phyloP scores from a whole-genome alignment of 2,329 filamentous ascomycete genomes.

The Colletotrichum acutatum region DNA sequence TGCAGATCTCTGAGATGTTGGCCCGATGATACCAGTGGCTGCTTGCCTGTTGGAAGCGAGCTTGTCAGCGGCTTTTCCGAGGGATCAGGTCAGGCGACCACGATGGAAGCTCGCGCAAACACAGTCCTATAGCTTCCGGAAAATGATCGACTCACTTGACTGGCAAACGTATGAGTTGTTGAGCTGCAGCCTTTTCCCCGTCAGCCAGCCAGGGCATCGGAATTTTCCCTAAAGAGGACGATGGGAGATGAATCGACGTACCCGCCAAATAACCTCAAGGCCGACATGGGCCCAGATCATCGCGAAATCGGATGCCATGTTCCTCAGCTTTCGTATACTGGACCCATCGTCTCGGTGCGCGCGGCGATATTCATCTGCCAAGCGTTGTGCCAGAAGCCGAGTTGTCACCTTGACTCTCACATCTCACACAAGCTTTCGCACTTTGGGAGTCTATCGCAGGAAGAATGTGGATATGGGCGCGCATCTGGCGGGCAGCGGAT shows the following conservation, averaged over 20 bases:
- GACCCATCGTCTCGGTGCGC: neutral
- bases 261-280: neutral
- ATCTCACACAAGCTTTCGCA: neutral
- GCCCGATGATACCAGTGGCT: neutral
- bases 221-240: neutral
- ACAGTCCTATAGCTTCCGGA: too few species aligned
- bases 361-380: neutral
- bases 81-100: neutral
- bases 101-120: too few species aligned
- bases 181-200: neutral
- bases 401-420: neutral
- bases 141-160: neutral
- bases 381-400: neutral
- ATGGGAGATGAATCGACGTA: neutral
- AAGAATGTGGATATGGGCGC: neutral
- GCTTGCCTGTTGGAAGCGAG: neutral
- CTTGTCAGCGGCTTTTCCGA: neutral
- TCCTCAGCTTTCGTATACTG: neutral
- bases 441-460: neutral
- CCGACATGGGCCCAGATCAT: neutral
- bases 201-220: neutral
- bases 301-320: neutral
- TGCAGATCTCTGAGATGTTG: constrained; percentile 11
- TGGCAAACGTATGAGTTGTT: neutral
- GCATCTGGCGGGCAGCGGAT: neutral